phyloP scores from a whole-genome alignment of 306 rosid genomes.

The Castanospermum australe region DNA sequence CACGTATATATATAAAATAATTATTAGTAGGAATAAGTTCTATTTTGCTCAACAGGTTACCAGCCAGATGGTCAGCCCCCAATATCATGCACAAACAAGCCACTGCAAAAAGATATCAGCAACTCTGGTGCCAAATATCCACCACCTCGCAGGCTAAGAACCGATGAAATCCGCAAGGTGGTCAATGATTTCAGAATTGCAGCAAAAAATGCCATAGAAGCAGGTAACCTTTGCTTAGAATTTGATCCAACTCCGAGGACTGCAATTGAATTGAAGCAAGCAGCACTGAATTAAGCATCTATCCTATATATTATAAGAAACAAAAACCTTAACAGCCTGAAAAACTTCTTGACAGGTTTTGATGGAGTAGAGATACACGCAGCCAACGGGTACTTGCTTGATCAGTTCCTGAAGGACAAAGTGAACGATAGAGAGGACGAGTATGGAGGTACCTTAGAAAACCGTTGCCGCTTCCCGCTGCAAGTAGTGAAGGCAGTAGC shows the following conservation, averaged over 20 bases:
- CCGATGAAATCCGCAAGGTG: constrained; percentile 26
- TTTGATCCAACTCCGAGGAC: no score
- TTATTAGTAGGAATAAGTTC: no score
- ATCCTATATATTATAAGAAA: no score
- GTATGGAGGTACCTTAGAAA: constrained; percentile 48
- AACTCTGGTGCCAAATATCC: constrained; percentile 3
- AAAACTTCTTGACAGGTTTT: constrained; percentile 18
- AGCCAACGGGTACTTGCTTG: constrained; percentile 44
- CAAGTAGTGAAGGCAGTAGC: constrained; percentile 50
- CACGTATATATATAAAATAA: no score
- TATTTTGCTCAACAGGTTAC: neutral
- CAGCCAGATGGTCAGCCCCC: constrained; percentile 36
- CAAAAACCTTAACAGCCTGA: no score
- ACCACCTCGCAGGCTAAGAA: constrained; percentile 32
- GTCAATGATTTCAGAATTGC: constrained; percentile 36
- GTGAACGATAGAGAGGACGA: constrained; percentile 41
- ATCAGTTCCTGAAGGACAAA: constrained; percentile 41
- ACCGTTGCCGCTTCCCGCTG: constrained; percentile 61
- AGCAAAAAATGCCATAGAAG: constrained; percentile 41
- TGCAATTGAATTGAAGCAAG: no score
- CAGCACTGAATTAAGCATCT: no score
- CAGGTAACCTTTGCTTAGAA: neutral
- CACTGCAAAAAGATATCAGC: neutral
- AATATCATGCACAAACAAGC: constrained; percentile 39
- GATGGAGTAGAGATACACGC: constrained; percentile 53